These are phyloP conservation scores for Hymenoscyphus fructigenus DNA, from an alignment of 2,329 filamentous ascomycete genomes.

Conservation along the genomic window DNA sequence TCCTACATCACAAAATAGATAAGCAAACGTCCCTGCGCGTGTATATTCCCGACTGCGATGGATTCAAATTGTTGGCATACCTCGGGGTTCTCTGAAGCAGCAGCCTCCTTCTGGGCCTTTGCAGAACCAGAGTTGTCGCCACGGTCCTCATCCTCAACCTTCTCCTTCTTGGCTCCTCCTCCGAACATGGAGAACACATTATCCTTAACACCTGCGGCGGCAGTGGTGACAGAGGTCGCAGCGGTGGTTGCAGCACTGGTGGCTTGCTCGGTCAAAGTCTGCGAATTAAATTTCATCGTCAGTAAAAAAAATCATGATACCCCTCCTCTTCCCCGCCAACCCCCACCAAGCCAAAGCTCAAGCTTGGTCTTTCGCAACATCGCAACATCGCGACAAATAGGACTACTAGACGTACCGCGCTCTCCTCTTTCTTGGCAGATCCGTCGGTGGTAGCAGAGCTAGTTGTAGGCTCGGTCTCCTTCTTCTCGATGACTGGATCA, in stretches of 20 bases:
- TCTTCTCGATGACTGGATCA: conserved; percentile 37
- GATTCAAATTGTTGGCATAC: conserved; percentile 19
- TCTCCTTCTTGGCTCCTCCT: conserved; percentile 94
- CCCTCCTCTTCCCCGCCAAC: conserved; percentile 11
- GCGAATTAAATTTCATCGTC: conserved; percentile 7
- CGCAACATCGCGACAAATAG: background rate
- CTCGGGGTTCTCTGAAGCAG: conserved; percentile 40
- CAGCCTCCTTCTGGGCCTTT: conserved; percentile 68
- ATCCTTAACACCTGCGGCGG: conserved; percentile 46
- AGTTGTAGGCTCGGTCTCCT: conserved; percentile 25
- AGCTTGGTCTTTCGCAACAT: background rate
- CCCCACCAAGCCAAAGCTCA: conserved; percentile 8
- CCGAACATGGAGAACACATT: conserved; percentile 98
- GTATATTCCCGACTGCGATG: background rate
- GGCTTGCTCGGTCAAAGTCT: conserved; percentile 37
- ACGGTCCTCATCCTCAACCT: conserved; percentile 74
- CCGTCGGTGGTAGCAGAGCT: conserved; percentile 11
- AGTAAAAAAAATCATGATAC: conserved; percentile 7
- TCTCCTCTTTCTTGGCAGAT: conserved; percentile 11
- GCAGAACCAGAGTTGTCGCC: conserved; percentile 87
- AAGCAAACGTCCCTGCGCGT: conserved; percentile 14
- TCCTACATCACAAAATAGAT: conserved; percentile 46
- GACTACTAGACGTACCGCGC: conserved; percentile 25
- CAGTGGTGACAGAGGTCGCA: conserved; percentile 41
- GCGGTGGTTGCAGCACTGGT: conserved; percentile 40